Evolutionary conservation across 106 monocot species (phyloP).

Genomic region (Dactylorhiza incarnata): DNA sequence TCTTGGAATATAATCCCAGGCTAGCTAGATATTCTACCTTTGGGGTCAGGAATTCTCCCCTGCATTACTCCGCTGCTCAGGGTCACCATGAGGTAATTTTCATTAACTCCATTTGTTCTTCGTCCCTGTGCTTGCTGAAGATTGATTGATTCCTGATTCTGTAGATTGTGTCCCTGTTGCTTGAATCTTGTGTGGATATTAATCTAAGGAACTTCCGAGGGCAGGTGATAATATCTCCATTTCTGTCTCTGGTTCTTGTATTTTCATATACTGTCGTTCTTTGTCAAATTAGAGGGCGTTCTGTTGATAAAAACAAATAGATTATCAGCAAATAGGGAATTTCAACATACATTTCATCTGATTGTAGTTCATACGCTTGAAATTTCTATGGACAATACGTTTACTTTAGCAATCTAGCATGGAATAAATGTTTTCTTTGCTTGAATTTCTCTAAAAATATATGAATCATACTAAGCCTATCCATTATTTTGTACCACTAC

Average conservation of each 20-base stretch:
- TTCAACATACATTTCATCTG: too few species aligned
- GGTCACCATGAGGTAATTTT: slow-evolving; percentile 84
- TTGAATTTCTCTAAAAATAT: not conserved
- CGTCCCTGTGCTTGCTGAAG: not conserved
- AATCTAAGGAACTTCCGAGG: slow-evolving; percentile 54
- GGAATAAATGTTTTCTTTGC: not conserved
- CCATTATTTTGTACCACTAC: slow-evolving; percentile 1
- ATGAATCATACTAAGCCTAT: not conserved
- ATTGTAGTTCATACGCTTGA: not conserved
- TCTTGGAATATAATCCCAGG: slow-evolving; percentile 83
- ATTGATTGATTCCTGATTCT: not conserved
- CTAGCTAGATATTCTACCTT: slow-evolving; percentile 95
- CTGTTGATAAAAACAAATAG: too few species aligned
- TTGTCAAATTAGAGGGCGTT: too few species aligned
- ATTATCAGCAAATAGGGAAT: too few species aligned
- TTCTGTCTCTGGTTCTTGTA: not conserved
- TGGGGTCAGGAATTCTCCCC: slow-evolving; percentile 83
- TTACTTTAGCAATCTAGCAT: not conserved
- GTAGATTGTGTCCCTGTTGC: slow-evolving; percentile 45
- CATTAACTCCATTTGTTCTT: not conserved
- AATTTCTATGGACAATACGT: not conserved
- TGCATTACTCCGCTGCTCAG: slow-evolving; percentile 86
- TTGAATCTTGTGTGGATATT: slow-evolving; percentile 62
- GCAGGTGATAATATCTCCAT: slow-evolving; percentile 28
- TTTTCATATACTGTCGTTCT: not conserved